phyloP scores from a whole-genome alignment of 2,329 filamentous ascomycete species.

The Diaporthe sp. region DNA sequence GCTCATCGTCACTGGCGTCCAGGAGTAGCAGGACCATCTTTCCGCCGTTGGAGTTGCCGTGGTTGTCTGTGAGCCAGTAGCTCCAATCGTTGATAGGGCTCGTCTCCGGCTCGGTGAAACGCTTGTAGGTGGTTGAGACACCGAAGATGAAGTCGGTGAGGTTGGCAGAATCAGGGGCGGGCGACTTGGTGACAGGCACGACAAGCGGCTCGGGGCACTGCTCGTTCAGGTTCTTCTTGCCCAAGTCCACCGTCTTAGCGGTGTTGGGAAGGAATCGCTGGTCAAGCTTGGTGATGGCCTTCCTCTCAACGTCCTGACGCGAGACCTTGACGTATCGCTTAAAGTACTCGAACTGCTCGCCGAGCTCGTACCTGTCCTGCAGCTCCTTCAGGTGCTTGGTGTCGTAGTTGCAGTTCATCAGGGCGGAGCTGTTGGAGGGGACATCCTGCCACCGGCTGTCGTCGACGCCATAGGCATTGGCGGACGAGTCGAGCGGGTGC shows the following conservation, averaged over 20 bases:
- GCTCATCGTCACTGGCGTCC: slow-evolving; percentile 62
- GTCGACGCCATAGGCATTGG: slow-evolving; percentile 49
- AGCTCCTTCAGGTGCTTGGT: slow-evolving; percentile 56
- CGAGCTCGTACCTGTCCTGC: slow-evolving; percentile 58
- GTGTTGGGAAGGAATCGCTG: slow-evolving; percentile 58
- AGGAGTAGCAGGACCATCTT: slow-evolving; percentile 66
- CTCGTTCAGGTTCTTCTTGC: slow-evolving; percentile 52
- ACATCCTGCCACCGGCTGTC: slow-evolving; percentile 29
- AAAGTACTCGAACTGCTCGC: slow-evolving; percentile 64
- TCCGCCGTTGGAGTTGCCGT: slow-evolving; percentile 65
- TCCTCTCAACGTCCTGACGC: slow-evolving; percentile 59
- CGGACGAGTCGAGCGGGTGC: slow-evolving; percentile 48
- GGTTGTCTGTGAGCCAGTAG: slow-evolving; percentile 68
- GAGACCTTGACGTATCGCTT: slow-evolving; percentile 65
- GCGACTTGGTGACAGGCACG: slow-evolving; percentile 61
- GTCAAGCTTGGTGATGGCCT: slow-evolving; percentile 61
- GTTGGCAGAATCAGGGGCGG: slow-evolving; percentile 61
- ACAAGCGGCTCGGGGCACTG: slow-evolving; percentile 61
- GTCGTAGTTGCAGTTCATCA: slow-evolving; percentile 63
- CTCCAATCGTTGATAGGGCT: slow-evolving; percentile 68
- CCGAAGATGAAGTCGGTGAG: slow-evolving; percentile 69
- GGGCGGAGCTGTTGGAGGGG: slow-evolving; percentile 50
- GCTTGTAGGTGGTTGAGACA: slow-evolving; percentile 67
- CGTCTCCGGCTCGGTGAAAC: slow-evolving; percentile 62
- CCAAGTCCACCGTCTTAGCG: slow-evolving; percentile 60